Evolutionary conservation across 805 yeast genomes (phyloP).

Genomic region (Pichia manshurica): DNA sequence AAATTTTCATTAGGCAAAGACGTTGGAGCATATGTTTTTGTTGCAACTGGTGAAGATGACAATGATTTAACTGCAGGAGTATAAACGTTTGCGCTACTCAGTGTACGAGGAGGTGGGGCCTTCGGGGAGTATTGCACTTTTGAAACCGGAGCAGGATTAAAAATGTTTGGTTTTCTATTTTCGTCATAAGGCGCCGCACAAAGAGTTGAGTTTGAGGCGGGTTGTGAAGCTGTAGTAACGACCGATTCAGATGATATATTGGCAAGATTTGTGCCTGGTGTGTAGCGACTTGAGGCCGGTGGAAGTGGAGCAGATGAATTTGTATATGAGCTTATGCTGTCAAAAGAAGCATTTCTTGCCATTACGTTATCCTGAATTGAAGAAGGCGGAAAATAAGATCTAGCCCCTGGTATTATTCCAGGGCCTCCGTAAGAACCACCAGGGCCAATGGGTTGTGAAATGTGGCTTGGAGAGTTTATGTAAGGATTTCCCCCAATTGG

Average conservation of each 20-base stretch:
- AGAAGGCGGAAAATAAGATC: constrained; percentile 4
- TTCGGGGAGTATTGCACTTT: no score
- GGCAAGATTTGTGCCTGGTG: background rate
- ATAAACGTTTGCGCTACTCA: no score
- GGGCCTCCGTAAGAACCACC: background rate
- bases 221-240: background rate
- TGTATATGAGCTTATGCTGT: background rate
- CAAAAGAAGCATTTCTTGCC: background rate
- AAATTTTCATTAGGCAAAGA: no score
- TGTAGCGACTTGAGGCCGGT: background rate
- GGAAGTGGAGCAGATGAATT: background rate
- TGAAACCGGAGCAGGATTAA: no score
- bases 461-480: background rate
- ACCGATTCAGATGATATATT: background rate
- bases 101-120: no score
- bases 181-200: background rate
- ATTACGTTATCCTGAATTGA: background rate
- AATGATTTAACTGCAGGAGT: no score
- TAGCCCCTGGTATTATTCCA: background rate
- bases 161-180: background rate
- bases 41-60: no score
- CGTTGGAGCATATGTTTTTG: no score
- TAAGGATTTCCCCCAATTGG: background rate
- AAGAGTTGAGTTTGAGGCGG: background rate
- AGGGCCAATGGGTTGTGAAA: no score